Percentiles rank a stretch among this genome's conserved stretches.
Conservation (phyloP, 768 basidiomycete species). For the Suillus fuscotomentosus region DNA sequence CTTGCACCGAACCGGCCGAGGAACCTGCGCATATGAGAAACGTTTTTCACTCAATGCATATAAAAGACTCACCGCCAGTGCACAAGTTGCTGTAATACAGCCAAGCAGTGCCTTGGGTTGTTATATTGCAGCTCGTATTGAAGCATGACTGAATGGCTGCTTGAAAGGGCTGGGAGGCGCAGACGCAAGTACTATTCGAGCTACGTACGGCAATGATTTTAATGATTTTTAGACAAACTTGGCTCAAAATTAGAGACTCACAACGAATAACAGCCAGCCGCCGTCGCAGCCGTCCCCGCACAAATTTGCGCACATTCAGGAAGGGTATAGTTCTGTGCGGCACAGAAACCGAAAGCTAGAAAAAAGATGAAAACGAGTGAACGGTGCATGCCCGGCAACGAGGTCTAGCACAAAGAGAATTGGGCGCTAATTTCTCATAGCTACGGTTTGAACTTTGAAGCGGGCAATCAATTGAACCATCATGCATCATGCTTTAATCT, state of each 20-base stretch:
- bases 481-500: background rate
- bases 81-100: conserved; percentile 1
- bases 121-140: background rate
- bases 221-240: background rate
- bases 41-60: background rate
- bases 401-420: background rate
- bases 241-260: background rate
- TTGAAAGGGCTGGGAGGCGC: background rate
- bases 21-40: background rate
- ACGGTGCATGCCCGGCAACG: background rate
- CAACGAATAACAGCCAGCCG: background rate
- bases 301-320: background rate
- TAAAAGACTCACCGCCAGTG: background rate
- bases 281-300: background rate
- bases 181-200: conserved; percentile 1
- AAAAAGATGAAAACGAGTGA: background rate
- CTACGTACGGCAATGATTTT: background rate
- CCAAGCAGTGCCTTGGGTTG: background rate
- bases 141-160: conserved; percentile 1
- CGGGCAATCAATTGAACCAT: background rate
- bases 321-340: background rate
- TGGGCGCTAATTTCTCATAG: background rate
- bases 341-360: background rate
- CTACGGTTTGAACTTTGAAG: background rate
- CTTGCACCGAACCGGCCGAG: background rate